Base-by-base conservation (phyloP, 164 flowering plant species). In the Piper betle region DNA sequence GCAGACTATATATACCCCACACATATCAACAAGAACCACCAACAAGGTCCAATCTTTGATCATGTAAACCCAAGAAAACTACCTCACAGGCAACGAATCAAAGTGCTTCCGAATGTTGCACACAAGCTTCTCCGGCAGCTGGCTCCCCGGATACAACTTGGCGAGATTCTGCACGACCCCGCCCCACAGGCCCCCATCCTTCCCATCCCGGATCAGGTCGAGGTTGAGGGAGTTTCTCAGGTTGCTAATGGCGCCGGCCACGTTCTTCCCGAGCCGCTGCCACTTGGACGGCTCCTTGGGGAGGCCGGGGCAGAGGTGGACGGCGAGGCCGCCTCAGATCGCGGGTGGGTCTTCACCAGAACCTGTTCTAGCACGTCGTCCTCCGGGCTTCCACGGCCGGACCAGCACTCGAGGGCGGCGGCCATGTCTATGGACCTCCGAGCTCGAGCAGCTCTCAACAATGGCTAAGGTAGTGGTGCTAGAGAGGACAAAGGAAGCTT, bases 331-430 rank as follows among this genome's bases (percentile, higher is more conserved):
- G 68, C 79, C 69, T 88, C 98, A 38, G 98, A 91, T 79, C 96
- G 78, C 76, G 82, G 78, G 0, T 79, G 69, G 55, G 87, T 78
- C 53, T 85, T 71, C 91, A 88, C 84, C 42, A 92, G 76, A 17
- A 88, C 91, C 66, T 88, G 93, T 78, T 88, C 96, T 39, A 86
- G 91, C 81, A 79, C 71, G 64, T 91, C 98, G 62, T 92, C 98
- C 37, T 88, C 96, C 4, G 86, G 81, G 73, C 86, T 82, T 11
- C 91, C 71, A 7, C 94, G 64, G 64, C 94, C 73, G 5, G 96
- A 84, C 98, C 98, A 92, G 82, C 98, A 92, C 67, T 89, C 98
- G 1, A 92, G 71, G 0, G 98, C 98, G 1, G 96, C 91, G 2
- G 97, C 84, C 93, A 91, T 91, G 68, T 61, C 62, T 25, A 25